These are phyloP conservation scores for Candida sp. DNA, from an alignment of 1,139 yeast genomes.

Conservation along the genomic window DNA sequence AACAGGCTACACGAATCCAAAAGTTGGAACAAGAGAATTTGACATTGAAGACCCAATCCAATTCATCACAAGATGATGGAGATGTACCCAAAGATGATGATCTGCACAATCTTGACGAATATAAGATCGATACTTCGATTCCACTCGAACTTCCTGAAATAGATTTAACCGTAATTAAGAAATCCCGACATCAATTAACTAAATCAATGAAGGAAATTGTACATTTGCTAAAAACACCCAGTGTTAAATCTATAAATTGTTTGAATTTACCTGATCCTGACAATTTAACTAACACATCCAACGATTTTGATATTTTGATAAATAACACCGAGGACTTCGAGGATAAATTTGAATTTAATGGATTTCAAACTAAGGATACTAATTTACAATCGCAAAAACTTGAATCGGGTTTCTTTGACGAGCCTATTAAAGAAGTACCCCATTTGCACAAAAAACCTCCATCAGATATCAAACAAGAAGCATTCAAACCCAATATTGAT, in stretches of 20 bases:
- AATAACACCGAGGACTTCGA: conserved; percentile 5
- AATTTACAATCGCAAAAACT: neutral
- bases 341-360: conserved; percentile 6
- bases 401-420: neutral
- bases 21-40: conserved; percentile 24
- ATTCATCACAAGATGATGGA: neutral
- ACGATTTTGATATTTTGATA: conserved; percentile 16
- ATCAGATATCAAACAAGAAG: neutral
- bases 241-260: conserved; percentile 15
- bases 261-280: conserved; percentile 18
- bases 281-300: conserved; percentile 8
- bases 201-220: conserved; percentile 42
- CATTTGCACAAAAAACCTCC: neutral
- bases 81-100: neutral
- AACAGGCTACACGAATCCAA: conserved; percentile 28
- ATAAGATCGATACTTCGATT: conserved; percentile 3
- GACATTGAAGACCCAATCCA: conserved; percentile 5
- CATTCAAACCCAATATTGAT: neutral
- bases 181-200: conserved; percentile 37
- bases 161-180: conserved; percentile 36
- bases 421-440: neutral
- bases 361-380: conserved; percentile 3
- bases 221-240: conserved; percentile 36
- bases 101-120: neutral
- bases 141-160: conserved; percentile 27